These are phyloP conservation scores for Aechmea fasciata DNA, from an alignment of 176 grass and related monocot genomes.

Conservation along the genomic window DNA sequence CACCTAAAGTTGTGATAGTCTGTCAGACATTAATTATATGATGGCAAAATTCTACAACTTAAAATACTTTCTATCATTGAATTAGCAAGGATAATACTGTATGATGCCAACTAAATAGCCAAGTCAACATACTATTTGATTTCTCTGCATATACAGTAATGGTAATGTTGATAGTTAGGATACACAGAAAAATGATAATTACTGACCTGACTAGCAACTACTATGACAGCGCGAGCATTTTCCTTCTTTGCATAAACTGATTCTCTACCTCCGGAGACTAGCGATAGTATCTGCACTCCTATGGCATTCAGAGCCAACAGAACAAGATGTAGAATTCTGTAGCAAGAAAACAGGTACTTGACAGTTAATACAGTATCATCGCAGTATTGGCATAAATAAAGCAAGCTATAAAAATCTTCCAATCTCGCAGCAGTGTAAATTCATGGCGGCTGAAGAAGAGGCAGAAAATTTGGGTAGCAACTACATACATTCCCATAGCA, in stretches of 20 bases:
- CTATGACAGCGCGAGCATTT: slow-evolving; percentile 69
- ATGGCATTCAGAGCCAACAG: slow-evolving; percentile 48
- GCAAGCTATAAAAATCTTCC: neutral
- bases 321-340: slow-evolving; percentile 62
- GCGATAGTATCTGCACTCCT: slow-evolving; percentile 41
- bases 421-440: neutral
- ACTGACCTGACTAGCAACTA: slow-evolving; percentile 85
- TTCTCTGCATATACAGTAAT: too few relatives aligned
- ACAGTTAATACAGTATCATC: neutral
- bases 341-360: slow-evolving; percentile 23
- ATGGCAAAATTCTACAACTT: too few relatives aligned
- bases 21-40: too few relatives aligned
- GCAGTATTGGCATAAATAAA: neutral
- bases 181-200: slow-evolving; percentile 9
- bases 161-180: too few relatives aligned
- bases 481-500: slow-evolving; percentile 62
- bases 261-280: slow-evolving; percentile 28
- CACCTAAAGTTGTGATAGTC: too few relatives aligned
- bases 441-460: neutral
- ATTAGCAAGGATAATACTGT: too few relatives aligned
- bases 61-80: too few relatives aligned
- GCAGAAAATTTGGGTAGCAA: slow-evolving; percentile 18
- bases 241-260: slow-evolving; percentile 69
- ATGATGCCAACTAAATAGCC: too few relatives aligned
- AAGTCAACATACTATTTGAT: too few relatives aligned